Evolutionary conservation across 73 alveolate species (phyloP), one percentile per base, ranked within the genome.

Genomic region (Paramecium octaurelia): DNA sequence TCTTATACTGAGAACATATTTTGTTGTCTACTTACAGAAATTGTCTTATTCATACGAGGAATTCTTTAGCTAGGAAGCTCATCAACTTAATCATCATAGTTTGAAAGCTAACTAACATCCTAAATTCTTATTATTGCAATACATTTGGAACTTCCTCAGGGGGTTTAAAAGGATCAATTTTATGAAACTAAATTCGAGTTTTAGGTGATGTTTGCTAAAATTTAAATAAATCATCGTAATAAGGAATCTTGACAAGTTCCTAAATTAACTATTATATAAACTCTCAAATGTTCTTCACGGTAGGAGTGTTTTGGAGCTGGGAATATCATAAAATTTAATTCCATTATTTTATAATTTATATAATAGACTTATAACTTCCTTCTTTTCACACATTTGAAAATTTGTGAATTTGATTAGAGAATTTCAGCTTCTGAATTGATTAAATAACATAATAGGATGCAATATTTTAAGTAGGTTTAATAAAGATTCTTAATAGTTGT

Each of bases 141-240:
- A 80, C 91, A 80, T 80, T 34, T 27, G 91, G 91, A 12, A 80
- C 24, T 24, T 80, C 91, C 20, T 80, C 91, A 9, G 70, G 70
- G 0, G 91, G 91, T 31, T 80, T 40, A 44, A 80, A 80, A 24
- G 91, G 91, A 43, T 10, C 57, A 12, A 80, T 40, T 40, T 40
- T 34, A 80, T 40, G 70, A 46, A 80, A 80, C n/a, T 80, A 43
- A 44, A 43, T 64, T 27, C 75, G 23, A 43, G 91, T 42, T 48
- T 80, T 44, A 7, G 70, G 75, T 1, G 76, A 24, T 20, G 77
- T 7, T 24, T 27, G 14, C 11, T 44, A n/a, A 80, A 80, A 80
- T 54, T 46, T 80, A 80, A 80, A 73, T 23, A 73, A 24, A 80
- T 80, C 91, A 21, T 80, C 42, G 9, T 80, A 80, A 46, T 31